Evolutionary conservation across 371 early-diverging fungal species (phyloP).

Genomic region (Haplosporangium sp.): DNA sequence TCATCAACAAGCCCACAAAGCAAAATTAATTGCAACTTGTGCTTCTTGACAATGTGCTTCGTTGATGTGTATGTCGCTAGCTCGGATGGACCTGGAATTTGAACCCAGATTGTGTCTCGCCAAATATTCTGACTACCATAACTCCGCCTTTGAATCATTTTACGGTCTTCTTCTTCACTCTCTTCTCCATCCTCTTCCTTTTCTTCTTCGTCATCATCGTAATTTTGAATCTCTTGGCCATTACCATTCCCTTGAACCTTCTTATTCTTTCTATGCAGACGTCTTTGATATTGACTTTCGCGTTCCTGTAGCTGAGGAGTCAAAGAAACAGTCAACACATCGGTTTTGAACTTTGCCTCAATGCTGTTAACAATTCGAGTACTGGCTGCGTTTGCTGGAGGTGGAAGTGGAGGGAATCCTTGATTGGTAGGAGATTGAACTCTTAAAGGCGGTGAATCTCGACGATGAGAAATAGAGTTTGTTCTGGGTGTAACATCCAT

Average conservation of each 20-base stretch:
- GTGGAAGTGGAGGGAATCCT: constrained; percentile 1
- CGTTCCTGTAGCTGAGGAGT: constrained; percentile 25
- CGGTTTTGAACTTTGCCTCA: constrained; percentile 48
- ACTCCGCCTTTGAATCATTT: not conserved
- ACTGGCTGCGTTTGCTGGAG: not conserved
- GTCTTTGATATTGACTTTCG: constrained; percentile 24
- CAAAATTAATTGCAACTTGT: constrained; percentile 41
- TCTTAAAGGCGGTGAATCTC: not conserved
- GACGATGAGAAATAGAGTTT: not conserved
- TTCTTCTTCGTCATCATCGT: not conserved
- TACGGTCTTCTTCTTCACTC: not conserved
- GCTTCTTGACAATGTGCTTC: constrained; percentile 39
- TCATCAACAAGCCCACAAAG: constrained; percentile 26
- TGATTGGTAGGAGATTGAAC: not conserved
- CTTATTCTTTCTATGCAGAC: not conserved
- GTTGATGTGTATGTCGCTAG: constrained; percentile 41
- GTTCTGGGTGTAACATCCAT: constrained; percentile 20
- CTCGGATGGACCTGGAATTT: constrained; percentile 36
- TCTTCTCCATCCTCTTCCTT: not conserved
- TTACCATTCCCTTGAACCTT: not conserved
- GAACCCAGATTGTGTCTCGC: constrained; percentile 38
- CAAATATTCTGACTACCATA: constrained; percentile 18
- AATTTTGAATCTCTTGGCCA: no score
- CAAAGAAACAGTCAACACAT: constrained; percentile 23
- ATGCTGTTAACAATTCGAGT: constrained; percentile 35